phyloP scores from a whole-genome alignment of 2,329 filamentous ascomycete genomes.

The Monilinia fructigena region DNA sequence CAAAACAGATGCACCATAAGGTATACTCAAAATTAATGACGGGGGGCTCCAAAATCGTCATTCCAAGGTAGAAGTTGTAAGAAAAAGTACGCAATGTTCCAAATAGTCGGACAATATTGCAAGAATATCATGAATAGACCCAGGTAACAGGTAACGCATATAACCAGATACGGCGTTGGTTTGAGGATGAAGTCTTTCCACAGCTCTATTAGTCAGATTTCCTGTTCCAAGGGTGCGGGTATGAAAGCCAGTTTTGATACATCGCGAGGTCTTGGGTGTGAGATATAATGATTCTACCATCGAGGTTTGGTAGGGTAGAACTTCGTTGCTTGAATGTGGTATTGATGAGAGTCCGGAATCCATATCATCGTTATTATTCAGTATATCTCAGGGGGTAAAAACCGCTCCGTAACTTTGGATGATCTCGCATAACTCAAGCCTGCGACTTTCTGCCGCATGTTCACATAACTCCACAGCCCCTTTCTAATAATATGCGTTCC shows the following conservation, averaged over 20 bases:
- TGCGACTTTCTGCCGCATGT: conserved; percentile 22
- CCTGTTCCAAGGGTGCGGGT: conserved; percentile 28
- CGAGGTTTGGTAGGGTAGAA: not conserved
- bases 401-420: not conserved
- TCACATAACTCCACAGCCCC: conserved; percentile 32
- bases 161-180: conserved; percentile 35
- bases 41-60: conserved; percentile 26
- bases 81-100: conserved; percentile 30
- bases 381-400: not conserved
- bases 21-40: conserved; percentile 17
- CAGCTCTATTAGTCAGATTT: conserved; percentile 32
- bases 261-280: conserved; percentile 16
- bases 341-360: not conserved
- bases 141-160: conserved; percentile 31
- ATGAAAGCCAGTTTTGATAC: conserved; percentile 13
- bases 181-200: conserved; percentile 36
- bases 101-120: conserved; percentile 29
- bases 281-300: not conserved
- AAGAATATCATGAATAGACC: conserved; percentile 31
- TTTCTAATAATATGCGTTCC: conserved; percentile 23
- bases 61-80: conserved; percentile 34
- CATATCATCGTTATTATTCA: not conserved
- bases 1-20: conserved; percentile 8
- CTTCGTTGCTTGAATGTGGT: not conserved
- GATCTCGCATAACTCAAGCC: conserved; percentile 8